Evolutionary conservation across 2,329 filamentous ascomycete genomes (phyloP).

Genomic region (Talaromyces piceae): DNA sequence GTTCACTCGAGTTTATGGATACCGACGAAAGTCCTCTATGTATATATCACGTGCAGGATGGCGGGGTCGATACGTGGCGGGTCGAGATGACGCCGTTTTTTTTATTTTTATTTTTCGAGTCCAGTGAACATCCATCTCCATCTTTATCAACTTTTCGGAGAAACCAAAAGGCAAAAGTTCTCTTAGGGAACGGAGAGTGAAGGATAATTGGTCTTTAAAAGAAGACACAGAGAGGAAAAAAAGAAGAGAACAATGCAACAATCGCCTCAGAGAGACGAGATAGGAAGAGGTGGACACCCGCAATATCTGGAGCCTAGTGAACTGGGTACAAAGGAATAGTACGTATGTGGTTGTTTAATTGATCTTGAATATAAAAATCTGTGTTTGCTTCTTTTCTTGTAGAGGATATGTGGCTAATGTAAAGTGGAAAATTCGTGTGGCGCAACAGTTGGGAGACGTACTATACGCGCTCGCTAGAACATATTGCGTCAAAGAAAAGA

Average conservation of each 20-base stretch:
- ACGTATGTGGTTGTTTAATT: conserved; percentile 28
- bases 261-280: background rate
- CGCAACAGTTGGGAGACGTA: conserved; percentile 56
- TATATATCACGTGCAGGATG: background rate
- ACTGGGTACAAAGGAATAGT: conserved; percentile 90
- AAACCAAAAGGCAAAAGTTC: too few species aligned
- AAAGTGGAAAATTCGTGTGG: background rate
- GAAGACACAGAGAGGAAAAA: background rate
- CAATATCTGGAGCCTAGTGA: conserved; percentile 65
- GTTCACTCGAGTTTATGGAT: too few species aligned
- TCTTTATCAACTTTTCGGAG: too few species aligned
- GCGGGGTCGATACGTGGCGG: background rate
- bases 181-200: too few species aligned
- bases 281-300: conserved; percentile 29
- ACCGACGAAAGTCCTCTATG: too few species aligned
- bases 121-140: too few species aligned
- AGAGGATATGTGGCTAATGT: background rate
- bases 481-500: conserved; percentile 26
- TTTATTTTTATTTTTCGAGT: background rate
- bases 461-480: conserved; percentile 37
- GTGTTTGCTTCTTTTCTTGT: background rate
- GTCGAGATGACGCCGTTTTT: background rate
- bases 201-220: background rate
- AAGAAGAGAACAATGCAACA: background rate
- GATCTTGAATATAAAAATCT: background rate